Percentiles rank a stretch among this genome's conserved stretches.
Evolutionary conservation across 129 eudicot species (phyloP).

Genomic region (Smallanthus sonchifolius): DNA sequence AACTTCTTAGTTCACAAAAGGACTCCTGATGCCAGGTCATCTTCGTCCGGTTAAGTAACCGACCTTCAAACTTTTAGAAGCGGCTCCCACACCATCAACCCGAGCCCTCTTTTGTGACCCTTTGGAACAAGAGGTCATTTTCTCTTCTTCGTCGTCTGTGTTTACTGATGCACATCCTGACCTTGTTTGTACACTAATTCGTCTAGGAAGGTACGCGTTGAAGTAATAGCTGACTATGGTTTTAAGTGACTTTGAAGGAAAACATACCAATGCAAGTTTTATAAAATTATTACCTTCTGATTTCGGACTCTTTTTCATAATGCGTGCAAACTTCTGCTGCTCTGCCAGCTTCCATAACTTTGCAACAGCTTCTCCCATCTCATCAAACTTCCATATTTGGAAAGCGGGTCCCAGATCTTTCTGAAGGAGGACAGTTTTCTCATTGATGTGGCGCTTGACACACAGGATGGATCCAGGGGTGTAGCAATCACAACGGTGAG

Average conservation of each 20-base stretch:
- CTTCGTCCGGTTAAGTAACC: conserved; percentile 25
- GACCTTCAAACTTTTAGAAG: conserved; percentile 20
- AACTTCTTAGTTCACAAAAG: conserved; percentile 13
- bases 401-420: conserved; percentile 61
- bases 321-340: conserved; percentile 30
- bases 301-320: conserved; percentile 28
- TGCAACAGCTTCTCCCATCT: conserved; percentile 59
- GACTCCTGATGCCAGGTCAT: background rate
- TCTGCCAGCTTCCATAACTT: conserved; percentile 41
- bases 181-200: conserved; percentile 39
- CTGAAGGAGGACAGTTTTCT: conserved; percentile 35
- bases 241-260: conserved; percentile 26
- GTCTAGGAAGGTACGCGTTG: conserved; percentile 56
- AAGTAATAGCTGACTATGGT: conserved; percentile 52
- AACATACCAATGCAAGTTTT: conserved; percentile 31
- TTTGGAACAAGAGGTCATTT: conserved; percentile 22
- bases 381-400: conserved; percentile 53
- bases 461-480: conserved; percentile 44
- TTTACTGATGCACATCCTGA: conserved; percentile 30
- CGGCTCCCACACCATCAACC: conserved; percentile 22
- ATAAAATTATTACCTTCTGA: conserved; percentile 38
- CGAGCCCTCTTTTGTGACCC: conserved; percentile 38
- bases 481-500: conserved; percentile 43
- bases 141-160: conserved; percentile 42
- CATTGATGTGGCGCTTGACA: conserved; percentile 45